These are phyloP conservation scores for Ogataea hybrid DNA, from an alignment of 1,139 yeast genomes.

Conservation along the genomic window DNA sequence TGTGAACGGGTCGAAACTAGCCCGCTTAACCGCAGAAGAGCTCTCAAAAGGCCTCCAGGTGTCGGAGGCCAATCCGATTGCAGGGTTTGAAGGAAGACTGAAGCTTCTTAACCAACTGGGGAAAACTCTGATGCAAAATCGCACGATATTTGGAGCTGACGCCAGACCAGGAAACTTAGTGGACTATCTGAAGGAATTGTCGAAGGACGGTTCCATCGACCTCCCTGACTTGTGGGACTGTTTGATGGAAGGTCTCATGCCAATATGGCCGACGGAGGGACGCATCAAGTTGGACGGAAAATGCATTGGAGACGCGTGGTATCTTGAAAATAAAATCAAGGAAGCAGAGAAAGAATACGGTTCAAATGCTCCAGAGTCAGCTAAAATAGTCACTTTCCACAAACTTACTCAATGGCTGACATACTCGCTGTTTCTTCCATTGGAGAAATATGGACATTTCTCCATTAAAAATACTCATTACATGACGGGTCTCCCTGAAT, in stretches of 20 bases:
- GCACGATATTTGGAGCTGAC: conserved; percentile 42
- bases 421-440: conserved; percentile 53
- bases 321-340: conserved; percentile 35
- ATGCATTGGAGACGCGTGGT: conserved; percentile 61
- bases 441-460: conserved; percentile 43
- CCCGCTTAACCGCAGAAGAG: conserved; percentile 30
- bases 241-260: conserved; percentile 48
- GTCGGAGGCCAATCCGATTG: conserved; percentile 41
- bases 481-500: conserved; percentile 63
- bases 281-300: conserved; percentile 46
- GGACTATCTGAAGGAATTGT: conserved; percentile 38
- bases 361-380: conserved; percentile 26
- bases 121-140: conserved; percentile 36
- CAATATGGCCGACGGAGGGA: conserved; percentile 59
- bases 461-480: conserved; percentile 38
- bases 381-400: conserved; percentile 53
- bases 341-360: conserved; percentile 30
- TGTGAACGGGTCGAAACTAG: conserved; percentile 43
- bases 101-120: conserved; percentile 45
- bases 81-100: conserved; percentile 52
- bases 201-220: conserved; percentile 33
- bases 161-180: conserved; percentile 55
- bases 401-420: conserved; percentile 64
- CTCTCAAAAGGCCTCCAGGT: conserved; percentile 44
- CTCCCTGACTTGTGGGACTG: conserved; percentile 48